phyloP scores from a whole-genome alignment of 108 stramenopile species.

The Parietichytrium sp. region DNA sequence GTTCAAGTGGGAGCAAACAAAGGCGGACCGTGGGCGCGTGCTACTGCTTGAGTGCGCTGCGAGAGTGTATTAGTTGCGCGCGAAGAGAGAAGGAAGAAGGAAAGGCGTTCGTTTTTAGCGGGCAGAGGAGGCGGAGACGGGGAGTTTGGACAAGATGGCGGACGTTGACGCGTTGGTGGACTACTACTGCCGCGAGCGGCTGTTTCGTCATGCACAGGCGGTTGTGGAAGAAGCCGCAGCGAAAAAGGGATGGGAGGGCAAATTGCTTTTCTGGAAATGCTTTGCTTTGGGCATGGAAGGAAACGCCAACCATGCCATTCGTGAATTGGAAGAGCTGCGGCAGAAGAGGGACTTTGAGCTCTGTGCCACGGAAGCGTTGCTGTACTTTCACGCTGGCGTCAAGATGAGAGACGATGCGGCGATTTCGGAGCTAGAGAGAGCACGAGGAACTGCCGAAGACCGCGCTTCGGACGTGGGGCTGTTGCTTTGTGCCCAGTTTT shows the following conservation, averaged over 20 bases:
- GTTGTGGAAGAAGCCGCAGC: not conserved
- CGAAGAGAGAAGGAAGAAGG: too few species aligned
- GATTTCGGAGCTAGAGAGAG: constrained; percentile 46
- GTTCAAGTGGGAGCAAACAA: too few species aligned
- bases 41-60: too few species aligned
- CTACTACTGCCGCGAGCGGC: constrained; percentile 27
- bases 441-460: constrained; percentile 48
- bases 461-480: constrained; percentile 45
- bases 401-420: constrained; percentile 50
- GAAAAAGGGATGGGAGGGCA: constrained; percentile 35
- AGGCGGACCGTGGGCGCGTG: too few species aligned
- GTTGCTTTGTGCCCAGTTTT: constrained; percentile 51
- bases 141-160: not conserved
- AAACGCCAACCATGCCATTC: constrained; percentile 47
- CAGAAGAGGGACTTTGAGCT: constrained; percentile 55
- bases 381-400: constrained; percentile 53
- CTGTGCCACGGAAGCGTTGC: constrained; percentile 50
- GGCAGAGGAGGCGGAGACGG: too few species aligned
- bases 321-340: constrained; percentile 53
- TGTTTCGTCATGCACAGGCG: constrained; percentile 32
- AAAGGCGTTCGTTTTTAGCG: too few species aligned
- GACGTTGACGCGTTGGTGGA: not conserved
- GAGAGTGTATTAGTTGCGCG: too few species aligned
- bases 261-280: constrained; percentile 47
- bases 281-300: constrained; percentile 54